Percentiles rank a stretch among this genome's conserved stretches.
phyloP scores from a whole-genome alignment of 208 protist genomes.

The Leishmania martiniquensis region DNA sequence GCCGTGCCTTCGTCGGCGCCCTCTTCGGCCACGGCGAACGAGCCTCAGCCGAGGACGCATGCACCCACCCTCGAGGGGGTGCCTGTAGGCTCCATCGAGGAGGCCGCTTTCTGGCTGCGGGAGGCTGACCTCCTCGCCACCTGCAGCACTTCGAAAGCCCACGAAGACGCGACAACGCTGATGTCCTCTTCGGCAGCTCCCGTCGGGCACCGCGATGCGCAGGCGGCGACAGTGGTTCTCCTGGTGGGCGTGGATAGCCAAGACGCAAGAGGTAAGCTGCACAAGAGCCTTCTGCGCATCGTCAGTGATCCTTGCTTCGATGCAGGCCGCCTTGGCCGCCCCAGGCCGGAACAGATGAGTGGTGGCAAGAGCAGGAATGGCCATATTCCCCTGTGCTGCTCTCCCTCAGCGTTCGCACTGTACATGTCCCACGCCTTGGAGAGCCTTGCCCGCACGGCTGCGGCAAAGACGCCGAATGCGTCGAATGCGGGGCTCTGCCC shows the following conservation, averaged over 20 bases:
- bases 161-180: not conserved
- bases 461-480: not conserved
- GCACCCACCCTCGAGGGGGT: conserved; percentile 17
- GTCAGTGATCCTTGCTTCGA: conserved; percentile 16
- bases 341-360: not conserved
- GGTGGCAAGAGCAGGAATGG: not conserved
- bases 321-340: not conserved
- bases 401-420: conserved; percentile 3
- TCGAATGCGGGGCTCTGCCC: not conserved
- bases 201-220: not conserved
- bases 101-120: conserved; percentile 15
- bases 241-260: conserved; percentile 21
- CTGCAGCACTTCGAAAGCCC: not conserved
- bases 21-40: not conserved
- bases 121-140: conserved; percentile 5
- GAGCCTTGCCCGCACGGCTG: conserved; percentile 3
- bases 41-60: not conserved
- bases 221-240: conserved; percentile 2
- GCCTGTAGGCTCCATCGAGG: conserved; percentile 19
- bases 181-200: not conserved
- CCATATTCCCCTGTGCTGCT: not conserved
- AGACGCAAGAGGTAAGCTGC: conserved; percentile 21
- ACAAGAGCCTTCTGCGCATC: conserved; percentile 24
- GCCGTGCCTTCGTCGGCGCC: not conserved
- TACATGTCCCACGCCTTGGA: conserved; percentile 8